Evolutionary conservation across 1,284 basidiomycete species (phyloP), one percentile per base, ranked within the genome.

Genomic region (Ganoderma multipileum): DNA sequence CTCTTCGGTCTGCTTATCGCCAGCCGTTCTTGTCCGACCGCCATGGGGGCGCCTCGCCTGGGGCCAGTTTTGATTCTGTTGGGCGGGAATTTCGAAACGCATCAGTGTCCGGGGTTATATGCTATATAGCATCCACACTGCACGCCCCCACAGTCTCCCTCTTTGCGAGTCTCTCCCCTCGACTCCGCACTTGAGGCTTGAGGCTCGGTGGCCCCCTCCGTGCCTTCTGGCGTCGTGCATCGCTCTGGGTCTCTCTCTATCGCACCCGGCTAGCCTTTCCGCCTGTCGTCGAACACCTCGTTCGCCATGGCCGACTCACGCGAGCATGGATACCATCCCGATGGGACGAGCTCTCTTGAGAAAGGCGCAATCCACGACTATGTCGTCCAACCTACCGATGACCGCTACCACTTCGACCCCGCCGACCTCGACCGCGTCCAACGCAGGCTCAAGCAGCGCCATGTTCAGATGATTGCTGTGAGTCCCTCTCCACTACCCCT

Each of bases 401-500:
- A 68, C 59, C 71, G 72, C 50, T 78, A 76, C 70, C 73, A 78
- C 68, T 86, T 89, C 71, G 85, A 89, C 73, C 82, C 81, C n/a
- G 82, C 84, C 64, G 89, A 91, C 75, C 81, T 88, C 55, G 89
- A 91, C 73, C 82, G 80, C 30, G 88, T 90, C 12, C 89, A 91
- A 72, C 85, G 90, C 41, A 83, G 84, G 33, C 81, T 92, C 57
- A 89, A 90, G 78, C 89, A 91, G 78, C 86, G 90, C 44, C 90
- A 91, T 87, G 87, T 90, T 20, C 90, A 91, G 76, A 92, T 92
- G 90, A 90, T 79, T 61, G 78, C 78, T 65, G 78, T 79, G 60
- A 72, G 78, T 73, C 12, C 36, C 33, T 23, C 55, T 28, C 41
- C 33, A n/a, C 8, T 33, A 5, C 33, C 33, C 4, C 26, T 8